phyloP scores from a whole-genome alignment of 345 rosid genomes.

The Eucalyptus regnans region DNA sequence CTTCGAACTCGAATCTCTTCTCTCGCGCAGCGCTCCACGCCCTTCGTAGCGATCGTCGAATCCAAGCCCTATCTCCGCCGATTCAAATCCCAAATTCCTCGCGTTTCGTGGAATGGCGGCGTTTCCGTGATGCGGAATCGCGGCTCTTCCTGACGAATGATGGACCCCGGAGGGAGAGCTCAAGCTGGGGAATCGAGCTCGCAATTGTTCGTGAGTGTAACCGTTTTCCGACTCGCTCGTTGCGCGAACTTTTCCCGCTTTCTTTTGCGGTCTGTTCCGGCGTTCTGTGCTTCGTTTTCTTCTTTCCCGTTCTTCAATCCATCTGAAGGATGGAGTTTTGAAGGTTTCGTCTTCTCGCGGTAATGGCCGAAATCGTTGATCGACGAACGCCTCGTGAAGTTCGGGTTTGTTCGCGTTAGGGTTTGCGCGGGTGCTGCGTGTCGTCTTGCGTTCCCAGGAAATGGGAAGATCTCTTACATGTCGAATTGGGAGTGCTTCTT shows the following conservation, averaged over 20 bases:
- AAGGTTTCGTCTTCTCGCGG: not conserved
- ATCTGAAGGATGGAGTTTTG: not conserved
- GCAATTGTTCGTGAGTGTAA: slow-evolving; percentile 2
- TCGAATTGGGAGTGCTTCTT: not conserved
- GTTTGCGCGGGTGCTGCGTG: not conserved
- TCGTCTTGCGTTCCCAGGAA: not conserved
- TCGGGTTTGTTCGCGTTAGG: not conserved
- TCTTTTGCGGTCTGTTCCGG: too few relatives aligned
- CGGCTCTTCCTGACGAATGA: not conserved
- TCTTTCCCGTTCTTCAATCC: not conserved
- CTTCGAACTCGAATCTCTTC: not conserved
- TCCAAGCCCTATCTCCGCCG: not conserved
- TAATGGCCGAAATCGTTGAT: not conserved
- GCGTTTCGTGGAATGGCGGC: not conserved
- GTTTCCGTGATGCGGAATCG: not conserved
- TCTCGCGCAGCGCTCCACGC: not conserved
- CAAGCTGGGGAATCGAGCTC: slow-evolving; percentile 1
- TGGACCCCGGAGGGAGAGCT: slow-evolving; percentile 9
- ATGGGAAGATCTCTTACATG: not conserved
- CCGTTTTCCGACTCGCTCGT: not conserved
- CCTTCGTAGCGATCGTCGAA: not conserved
- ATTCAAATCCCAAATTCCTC: not conserved
- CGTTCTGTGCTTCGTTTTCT: not conserved
- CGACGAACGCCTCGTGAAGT: not conserved
- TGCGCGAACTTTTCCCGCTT: not conserved